phyloP scores from a whole-genome alignment of 345 rosid genomes.

The Hibiscus mutabilis region DNA sequence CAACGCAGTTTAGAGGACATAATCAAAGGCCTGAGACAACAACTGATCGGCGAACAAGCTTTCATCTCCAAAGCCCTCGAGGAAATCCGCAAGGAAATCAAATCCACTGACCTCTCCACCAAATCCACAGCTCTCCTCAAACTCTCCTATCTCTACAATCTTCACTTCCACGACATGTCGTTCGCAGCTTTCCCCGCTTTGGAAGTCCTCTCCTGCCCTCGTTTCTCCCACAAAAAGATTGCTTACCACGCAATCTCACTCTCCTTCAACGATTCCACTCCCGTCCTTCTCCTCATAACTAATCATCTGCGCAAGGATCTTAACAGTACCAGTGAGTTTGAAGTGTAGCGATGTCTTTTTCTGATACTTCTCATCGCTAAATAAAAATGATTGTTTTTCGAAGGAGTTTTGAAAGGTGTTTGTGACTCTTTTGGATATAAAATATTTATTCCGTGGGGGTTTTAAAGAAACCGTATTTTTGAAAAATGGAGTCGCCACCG shows the following conservation, averaged over 20 bases:
- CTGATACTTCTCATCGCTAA: no score
- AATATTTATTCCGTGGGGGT: no score
- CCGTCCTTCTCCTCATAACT: conserved; percentile 70
- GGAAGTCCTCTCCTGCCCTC: conserved; percentile 73
- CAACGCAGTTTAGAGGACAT: conserved; percentile 84
- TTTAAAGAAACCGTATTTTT: no score
- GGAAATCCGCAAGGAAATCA: conserved; percentile 83
- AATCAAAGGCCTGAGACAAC: conserved; percentile 75
- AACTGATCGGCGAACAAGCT: conserved; percentile 41
- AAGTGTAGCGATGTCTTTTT: no score
- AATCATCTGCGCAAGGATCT: conserved; percentile 90
- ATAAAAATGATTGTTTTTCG: no score
- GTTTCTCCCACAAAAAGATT: conserved; percentile 60
- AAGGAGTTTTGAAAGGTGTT: no score
- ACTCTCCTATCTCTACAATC: conserved; percentile 69
- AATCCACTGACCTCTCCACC: conserved; percentile 65
- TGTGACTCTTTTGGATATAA: no score
- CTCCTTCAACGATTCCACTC: conserved; percentile 74
- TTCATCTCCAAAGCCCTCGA: conserved; percentile 68
- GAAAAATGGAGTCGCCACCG: no score
- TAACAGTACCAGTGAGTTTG: conserved; percentile 53
- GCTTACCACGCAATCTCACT: conserved; percentile 81
- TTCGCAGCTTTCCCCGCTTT: conserved; percentile 88
- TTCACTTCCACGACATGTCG: conserved; percentile 71
- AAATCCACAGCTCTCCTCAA: conserved; percentile 86